These are phyloP conservation scores for Sporobolomyces phaffii DNA, from an alignment of 768 basidiomycete species.

Conservation along the genomic window DNA sequence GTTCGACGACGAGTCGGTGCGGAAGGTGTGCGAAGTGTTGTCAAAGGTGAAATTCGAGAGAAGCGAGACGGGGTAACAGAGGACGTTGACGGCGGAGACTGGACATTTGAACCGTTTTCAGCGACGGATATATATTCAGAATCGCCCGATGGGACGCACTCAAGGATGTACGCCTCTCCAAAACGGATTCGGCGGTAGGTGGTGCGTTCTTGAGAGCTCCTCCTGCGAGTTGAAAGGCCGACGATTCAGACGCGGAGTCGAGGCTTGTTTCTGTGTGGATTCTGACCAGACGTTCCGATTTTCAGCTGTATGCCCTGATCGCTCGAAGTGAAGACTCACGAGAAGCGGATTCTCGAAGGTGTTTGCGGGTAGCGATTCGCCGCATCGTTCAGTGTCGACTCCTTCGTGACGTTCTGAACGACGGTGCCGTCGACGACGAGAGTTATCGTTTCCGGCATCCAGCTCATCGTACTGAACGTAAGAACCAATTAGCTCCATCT, in stretches of 20 bases:
- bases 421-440: slow-evolving; percentile 36
- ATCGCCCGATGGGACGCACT: too few relatives aligned
- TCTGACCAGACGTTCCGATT: too few relatives aligned
- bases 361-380: slow-evolving; percentile 43
- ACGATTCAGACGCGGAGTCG: too few relatives aligned
- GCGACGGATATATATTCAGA: too few relatives aligned
- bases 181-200: too few relatives aligned
- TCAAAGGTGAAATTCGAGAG: background rate
- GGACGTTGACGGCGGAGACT: slow-evolving; percentile 18
- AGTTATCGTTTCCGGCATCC: slow-evolving; percentile 20
- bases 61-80: slow-evolving; percentile 11
- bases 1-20: background rate
- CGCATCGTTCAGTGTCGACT: slow-evolving; percentile 13
- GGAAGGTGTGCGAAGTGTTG: background rate
- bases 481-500: too few relatives aligned
- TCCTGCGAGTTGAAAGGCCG: too few relatives aligned
- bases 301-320: too few relatives aligned
- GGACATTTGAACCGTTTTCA: too few relatives aligned
- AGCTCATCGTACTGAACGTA: slow-evolving; percentile 13
- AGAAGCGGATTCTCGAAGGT: slow-evolving; percentile 44
- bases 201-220: too few relatives aligned
- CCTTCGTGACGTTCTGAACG: slow-evolving; percentile 39
- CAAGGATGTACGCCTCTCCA: too few relatives aligned
- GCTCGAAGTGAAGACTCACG: slow-evolving; percentile 9
- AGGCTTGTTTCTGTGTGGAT: too few relatives aligned